phyloP scores from a whole-genome alignment of 129 eudicot species.

The Calendula officinalis region DNA sequence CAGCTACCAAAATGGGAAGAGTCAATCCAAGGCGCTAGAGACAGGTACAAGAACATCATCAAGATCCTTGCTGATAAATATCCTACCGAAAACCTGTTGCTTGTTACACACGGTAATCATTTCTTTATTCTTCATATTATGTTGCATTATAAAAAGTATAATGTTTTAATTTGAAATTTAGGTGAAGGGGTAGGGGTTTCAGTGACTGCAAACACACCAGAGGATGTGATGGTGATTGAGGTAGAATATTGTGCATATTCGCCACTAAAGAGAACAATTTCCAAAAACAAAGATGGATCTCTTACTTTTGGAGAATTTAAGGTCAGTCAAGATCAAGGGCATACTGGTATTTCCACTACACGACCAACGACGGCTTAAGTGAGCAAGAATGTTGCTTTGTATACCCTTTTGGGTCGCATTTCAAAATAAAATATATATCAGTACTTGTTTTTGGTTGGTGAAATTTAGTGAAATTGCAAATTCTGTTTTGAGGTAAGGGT shows the following conservation, averaged over 20 bases:
- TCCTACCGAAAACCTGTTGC: slow-evolving; percentile 76
- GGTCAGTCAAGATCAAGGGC: neutral
- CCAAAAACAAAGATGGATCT: slow-evolving; percentile 22
- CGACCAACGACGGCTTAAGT: too few relatives aligned
- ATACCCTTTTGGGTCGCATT: neutral
- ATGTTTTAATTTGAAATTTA: slow-evolving; percentile 3
- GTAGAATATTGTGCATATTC: slow-evolving; percentile 70
- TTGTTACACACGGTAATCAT: slow-evolving; percentile 77
- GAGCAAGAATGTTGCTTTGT: neutral
- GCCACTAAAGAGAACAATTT: slow-evolving; percentile 33
- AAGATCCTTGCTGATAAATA: slow-evolving; percentile 75
- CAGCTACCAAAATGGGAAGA: slow-evolving; percentile 88
- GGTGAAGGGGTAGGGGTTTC: slow-evolving; percentile 71
- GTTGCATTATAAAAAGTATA: neutral
- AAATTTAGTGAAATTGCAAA: slow-evolving; percentile 3
- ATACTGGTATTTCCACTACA: slow-evolving; percentile 34
- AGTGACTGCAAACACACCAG: slow-evolving; percentile 35
- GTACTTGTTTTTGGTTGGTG: neutral
- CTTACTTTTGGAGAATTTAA: slow-evolving; percentile 39
- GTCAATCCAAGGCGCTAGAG: slow-evolving; percentile 43
- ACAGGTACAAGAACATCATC: slow-evolving; percentile 51
- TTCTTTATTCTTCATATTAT: neutral
- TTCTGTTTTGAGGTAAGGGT: too few relatives aligned
- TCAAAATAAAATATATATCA: neutral
- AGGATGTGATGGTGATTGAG: slow-evolving; percentile 25